A percentile compares a stretch with the other conserved stretches of the same genome.
Conservation (phyloP, 441 rosid genomes). For the Lepidium campestre region DNA sequence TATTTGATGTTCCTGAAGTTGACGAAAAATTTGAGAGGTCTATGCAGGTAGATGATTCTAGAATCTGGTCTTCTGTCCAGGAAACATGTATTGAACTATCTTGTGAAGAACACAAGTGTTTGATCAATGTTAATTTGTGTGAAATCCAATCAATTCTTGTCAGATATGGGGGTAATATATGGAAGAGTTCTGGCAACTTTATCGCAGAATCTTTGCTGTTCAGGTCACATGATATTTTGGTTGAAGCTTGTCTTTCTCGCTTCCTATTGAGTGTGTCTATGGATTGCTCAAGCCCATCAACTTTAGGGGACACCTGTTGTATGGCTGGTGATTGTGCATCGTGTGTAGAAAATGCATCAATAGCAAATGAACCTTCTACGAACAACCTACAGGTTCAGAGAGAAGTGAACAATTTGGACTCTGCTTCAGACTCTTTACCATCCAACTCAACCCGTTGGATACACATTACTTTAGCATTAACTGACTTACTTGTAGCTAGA, state of each 20-base stretch:
- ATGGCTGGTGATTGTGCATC: slow-evolving; percentile 28
- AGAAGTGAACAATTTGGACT: slow-evolving; percentile 36
- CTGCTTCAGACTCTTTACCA: slow-evolving; percentile 32
- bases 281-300: slow-evolving; percentile 38
- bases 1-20: slow-evolving; percentile 54
- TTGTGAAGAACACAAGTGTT: slow-evolving; percentile 49
- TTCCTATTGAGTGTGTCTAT: slow-evolving; percentile 43
- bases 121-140: slow-evolving; percentile 37
- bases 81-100: slow-evolving; percentile 39
- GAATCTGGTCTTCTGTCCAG: slow-evolving; percentile 60
- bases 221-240: slow-evolving; percentile 49
- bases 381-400: slow-evolving; percentile 32
- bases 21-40: slow-evolving; percentile 29
- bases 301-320: slow-evolving; percentile 26
- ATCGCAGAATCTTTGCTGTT: slow-evolving; percentile 35
- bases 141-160: slow-evolving; percentile 49
- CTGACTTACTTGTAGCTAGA: slow-evolving; percentile 50
- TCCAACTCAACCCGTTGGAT: slow-evolving; percentile 41
- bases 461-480: slow-evolving; percentile 39
- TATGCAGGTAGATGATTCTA: slow-evolving; percentile 36
- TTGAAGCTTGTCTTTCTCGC: slow-evolving; percentile 61
- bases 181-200: slow-evolving; percentile 43
- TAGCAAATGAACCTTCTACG: slow-evolving; percentile 30
- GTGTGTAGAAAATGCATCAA: slow-evolving; percentile 27
- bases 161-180: slow-evolving; percentile 40